These are phyloP conservation scores for Antarctomyces pellizariae DNA, from an alignment of 495 filamentous ascomycete species.

Conservation along the genomic window DNA sequence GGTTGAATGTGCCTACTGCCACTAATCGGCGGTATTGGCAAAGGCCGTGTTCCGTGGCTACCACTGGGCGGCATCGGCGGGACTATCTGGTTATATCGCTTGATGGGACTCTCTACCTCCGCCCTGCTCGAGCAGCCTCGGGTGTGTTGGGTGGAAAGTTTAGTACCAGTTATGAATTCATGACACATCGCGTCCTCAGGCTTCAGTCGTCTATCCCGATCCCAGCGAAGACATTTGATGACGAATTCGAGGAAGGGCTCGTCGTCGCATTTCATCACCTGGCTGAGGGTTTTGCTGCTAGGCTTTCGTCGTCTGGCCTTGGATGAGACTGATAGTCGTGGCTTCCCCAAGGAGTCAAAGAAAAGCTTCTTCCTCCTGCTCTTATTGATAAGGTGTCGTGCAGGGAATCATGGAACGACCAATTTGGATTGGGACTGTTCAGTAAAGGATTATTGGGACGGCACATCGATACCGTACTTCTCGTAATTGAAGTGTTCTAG, in stretches of 20 bases:
- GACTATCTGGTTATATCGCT: constrained; percentile 29
- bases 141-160: too few species aligned
- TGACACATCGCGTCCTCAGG: constrained; percentile 82
- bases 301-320: constrained; percentile 80
- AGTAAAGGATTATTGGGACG: too few species aligned
- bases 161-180: constrained; percentile 74
- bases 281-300: constrained; percentile 76
- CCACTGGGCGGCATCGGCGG: too few species aligned
- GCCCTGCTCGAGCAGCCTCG: too few species aligned
- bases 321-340: constrained; percentile 75
- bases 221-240: constrained; percentile 78
- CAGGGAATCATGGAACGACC: too few species aligned
- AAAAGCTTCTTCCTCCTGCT: constrained; percentile 92
- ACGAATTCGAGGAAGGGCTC: constrained; percentile 93
- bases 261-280: constrained; percentile 87
- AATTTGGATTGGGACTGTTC: too few species aligned
- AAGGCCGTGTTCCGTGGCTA: constrained; percentile 27
- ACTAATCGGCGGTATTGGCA: constrained; percentile 47
- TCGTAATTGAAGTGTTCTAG: constrained; percentile 14
- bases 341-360: constrained; percentile 93
- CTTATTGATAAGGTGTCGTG: constrained; percentile 95
- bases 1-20: too few species aligned
- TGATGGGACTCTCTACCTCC: constrained; percentile 39
- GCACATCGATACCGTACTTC: constrained; percentile 13
- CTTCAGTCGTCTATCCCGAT: constrained; percentile 71